These are phyloP conservation scores for Fusarium paranaense DNA, from an alignment of 2,329 filamentous ascomycete species.

Conservation along the genomic window DNA sequence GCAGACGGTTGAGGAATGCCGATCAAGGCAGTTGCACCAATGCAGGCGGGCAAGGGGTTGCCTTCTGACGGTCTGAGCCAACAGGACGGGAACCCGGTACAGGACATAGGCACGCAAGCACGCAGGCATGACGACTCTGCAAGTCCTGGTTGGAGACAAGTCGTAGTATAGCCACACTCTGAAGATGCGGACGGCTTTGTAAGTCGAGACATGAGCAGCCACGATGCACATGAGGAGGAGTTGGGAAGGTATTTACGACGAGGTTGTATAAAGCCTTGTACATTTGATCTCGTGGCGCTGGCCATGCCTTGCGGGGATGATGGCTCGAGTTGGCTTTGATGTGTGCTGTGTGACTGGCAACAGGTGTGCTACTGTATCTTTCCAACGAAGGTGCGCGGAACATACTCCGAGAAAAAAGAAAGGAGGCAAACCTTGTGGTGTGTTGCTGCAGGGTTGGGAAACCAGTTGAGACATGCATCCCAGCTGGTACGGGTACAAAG, in stretches of 20 bases:
- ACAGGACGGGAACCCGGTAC: neutral
- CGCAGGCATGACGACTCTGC: neutral
- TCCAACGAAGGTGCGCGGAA: neutral
- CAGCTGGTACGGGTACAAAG: neutral
- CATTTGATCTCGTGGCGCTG: neutral
- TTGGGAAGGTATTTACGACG: neutral
- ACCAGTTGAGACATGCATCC: neutral
- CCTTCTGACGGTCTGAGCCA: neutral
- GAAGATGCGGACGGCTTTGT: neutral
- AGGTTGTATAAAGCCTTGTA: neutral
- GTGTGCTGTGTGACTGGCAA: neutral
- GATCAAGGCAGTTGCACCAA: neutral
- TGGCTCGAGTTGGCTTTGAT: neutral
- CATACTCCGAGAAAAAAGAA: neutral
- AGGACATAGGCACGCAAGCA: neutral
- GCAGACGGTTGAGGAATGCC: neutral
- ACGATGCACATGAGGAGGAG: neutral
- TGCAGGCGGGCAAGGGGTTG: neutral
- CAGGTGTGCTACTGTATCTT: neutral
- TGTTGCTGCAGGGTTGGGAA: neutral
- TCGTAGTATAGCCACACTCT: neutral
- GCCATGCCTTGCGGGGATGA: neutral
- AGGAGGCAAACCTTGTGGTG: neutral
- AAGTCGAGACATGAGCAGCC: neutral
- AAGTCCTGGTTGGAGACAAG: neutral